These are phyloP conservation scores for Mixia osmundae DNA, from an alignment of 1,284 basidiomycete species.

Conservation along the genomic window DNA sequence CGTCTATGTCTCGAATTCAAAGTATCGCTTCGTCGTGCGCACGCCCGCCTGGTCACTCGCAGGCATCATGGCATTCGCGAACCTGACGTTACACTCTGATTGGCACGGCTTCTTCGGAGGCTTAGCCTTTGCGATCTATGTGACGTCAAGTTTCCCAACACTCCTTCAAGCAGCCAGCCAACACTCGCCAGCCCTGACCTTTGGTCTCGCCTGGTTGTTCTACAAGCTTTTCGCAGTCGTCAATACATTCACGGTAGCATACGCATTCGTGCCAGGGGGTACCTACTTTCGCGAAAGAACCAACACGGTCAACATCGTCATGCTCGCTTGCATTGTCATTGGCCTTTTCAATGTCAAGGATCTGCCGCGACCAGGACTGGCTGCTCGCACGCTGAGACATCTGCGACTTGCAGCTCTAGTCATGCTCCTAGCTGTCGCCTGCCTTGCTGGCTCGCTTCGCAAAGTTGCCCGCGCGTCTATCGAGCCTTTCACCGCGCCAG, in stretches of 20 bases:
- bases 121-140: constrained; percentile 39
- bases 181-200: constrained; percentile 24
- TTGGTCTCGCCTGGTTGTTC: constrained; percentile 36
- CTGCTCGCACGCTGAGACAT: constrained; percentile 1
- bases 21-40: not conserved
- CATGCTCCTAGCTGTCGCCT: not conserved
- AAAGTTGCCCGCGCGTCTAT: constrained; percentile 24
- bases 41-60: constrained; percentile 30
- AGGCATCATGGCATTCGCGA: constrained; percentile 28
- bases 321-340: constrained; percentile 22
- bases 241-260: constrained; percentile 65
- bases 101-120: constrained; percentile 57
- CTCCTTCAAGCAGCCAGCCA: constrained; percentile 28
- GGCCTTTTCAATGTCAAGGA: no score
- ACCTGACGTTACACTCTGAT: constrained; percentile 37
- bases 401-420: not conserved
- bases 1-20: constrained; percentile 17
- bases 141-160: constrained; percentile 38
- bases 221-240: constrained; percentile 42
- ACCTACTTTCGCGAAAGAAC: constrained; percentile 55
- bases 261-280: constrained; percentile 56
- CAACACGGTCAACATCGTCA: constrained; percentile 29
- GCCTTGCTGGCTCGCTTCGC: not conserved
- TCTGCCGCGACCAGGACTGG: no score
- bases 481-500: constrained; percentile 35